Evolutionary conservation across 306 rosid species (phyloP).

Genomic region (apple (Malus domestica)): DNA sequence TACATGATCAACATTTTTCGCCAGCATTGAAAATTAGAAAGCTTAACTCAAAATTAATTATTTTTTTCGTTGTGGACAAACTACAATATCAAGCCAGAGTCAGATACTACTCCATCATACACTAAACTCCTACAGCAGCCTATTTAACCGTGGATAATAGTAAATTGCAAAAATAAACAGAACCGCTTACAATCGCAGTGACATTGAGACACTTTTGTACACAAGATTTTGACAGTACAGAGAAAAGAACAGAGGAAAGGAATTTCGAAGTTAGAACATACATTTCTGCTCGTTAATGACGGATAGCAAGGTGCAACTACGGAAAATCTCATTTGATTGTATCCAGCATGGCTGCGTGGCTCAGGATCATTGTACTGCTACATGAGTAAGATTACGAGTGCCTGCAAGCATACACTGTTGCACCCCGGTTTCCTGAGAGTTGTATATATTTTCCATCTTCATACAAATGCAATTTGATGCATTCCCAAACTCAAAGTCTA

Average conservation of each 20-base stretch:
- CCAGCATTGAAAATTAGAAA: background rate
- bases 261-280: background rate
- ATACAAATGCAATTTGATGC: background rate
- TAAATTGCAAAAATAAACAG: background rate
- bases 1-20: background rate
- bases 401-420: background rate
- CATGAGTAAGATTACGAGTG: background rate
- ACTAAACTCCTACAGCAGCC: background rate
- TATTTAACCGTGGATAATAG: background rate
- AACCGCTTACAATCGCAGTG: background rate
- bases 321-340: background rate
- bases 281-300: background rate
- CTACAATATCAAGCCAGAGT: background rate
- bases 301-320: background rate
- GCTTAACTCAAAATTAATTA: background rate
- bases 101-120: background rate
- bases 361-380: background rate
- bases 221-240: background rate
- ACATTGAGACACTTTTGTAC: background rate
- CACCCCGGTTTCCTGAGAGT: background rate
- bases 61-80: background rate
- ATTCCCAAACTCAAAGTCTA: conserved; percentile 17
- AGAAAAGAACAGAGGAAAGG: background rate
- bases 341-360: background rate
- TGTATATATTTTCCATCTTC: background rate